Evolutionary conservation across 1,139 yeast species (phyloP), one percentile per base, ranked within the genome.

Genomic region (Yamadazyma taylorii): DNA sequence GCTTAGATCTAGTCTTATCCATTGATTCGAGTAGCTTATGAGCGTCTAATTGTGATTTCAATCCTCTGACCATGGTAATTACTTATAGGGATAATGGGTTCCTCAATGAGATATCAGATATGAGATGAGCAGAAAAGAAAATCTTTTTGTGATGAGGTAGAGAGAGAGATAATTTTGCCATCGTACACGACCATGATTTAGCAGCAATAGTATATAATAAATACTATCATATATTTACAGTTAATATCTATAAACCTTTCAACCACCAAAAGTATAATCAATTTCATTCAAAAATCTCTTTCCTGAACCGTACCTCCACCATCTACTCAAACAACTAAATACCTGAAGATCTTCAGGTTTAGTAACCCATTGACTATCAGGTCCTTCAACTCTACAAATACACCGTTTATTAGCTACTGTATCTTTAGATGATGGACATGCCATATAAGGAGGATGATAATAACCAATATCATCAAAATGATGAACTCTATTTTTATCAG

Each of bases 381-480:
- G 35, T 1, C 60, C 59, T 21, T 73, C 71, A 3, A 61, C 55
- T 27, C 59, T 61, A 58, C 97, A 88, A 6, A 84, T 60, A 53
- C 98, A 92, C 46, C 96, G 64, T 49, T 81, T 81, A 33, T 65
- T 78, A 50, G 67, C 66, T 45, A 61, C 58, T 9, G 74, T 56
- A 51, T 65, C 81, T 40, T 49, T 57, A 40, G 79, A 71, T 43
- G 68, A 69, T 0, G 98, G 98, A 56, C 96, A 90, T 17, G 95
- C 75, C 51, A 72, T 66, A 57, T 85, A 88, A 1, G 98, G 98
- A 2, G 75, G 67, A 62, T 92, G 97, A 50, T 58, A 74, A 60
- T 92, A 92, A 0, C 97, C 97, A 21, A 92, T 74, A 53, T 89
- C 96, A 46, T 89, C 95, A 58, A 92, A 90, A 60, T 89, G 95